A percentile compares a stretch with the other conserved stretches of the same genome.
These are phyloP conservation scores for Sordariomycetes sp. DNA, from an alignment of 2,329 filamentous ascomycete genomes.

Conservation along the genomic window DNA sequence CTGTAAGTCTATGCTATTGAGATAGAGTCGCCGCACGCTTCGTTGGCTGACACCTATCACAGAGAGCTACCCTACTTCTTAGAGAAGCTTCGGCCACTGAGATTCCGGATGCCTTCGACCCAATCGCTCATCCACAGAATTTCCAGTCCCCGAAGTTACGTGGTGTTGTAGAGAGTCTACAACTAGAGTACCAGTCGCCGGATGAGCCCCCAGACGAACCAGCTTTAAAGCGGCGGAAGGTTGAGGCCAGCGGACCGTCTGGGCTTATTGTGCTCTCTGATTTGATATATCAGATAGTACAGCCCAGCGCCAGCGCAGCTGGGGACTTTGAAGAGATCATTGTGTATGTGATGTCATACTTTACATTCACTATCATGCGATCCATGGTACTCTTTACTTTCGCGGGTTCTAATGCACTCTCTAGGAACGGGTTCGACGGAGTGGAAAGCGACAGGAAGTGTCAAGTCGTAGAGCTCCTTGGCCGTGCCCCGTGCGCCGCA, in stretches of 20 bases:
- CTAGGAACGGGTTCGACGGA: constrained; percentile 21
- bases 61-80: constrained; percentile 17
- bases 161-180: constrained; percentile 14
- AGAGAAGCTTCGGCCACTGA: constrained; percentile 11
- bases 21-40: not conserved
- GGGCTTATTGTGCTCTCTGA: constrained; percentile 10
- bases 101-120: constrained; percentile 8
- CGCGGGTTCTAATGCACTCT: not conserved
- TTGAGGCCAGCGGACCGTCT: constrained; percentile 7
- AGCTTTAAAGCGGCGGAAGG: constrained; percentile 16
- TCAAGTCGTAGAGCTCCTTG: constrained; percentile 38
- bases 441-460: constrained; percentile 36
- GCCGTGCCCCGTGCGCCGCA: constrained; percentile 41
- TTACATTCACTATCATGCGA: not conserved
- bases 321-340: constrained; percentile 21
- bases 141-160: constrained; percentile 14
- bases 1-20: constrained; percentile 15
- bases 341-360: constrained; percentile 26
- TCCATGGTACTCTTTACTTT: not conserved
- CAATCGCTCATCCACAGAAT: not conserved
- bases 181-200: constrained; percentile 12
- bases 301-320: constrained; percentile 11
- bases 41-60: not conserved
- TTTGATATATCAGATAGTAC: constrained; percentile 14
- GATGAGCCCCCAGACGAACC: constrained; percentile 9